phyloP scores from a whole-genome alignment of 129 eudicot genomes.

The Lactuca saligna region DNA sequence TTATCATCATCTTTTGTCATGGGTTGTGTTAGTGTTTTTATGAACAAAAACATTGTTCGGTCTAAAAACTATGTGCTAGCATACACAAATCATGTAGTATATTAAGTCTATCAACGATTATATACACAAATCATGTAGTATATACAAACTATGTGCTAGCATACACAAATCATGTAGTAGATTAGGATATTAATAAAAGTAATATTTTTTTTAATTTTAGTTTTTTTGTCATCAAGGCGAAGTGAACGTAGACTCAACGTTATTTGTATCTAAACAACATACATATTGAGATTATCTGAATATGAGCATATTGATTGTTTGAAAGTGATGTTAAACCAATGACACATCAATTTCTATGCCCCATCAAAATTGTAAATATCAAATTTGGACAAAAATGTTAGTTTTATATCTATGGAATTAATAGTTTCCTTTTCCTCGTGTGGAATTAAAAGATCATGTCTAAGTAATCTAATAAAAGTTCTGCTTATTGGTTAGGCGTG shows the following conservation, averaged over 20 bases:
- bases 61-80: not conserved
- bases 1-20: not conserved
- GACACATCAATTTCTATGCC: conserved; percentile 24
- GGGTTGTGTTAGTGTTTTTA: not conserved
- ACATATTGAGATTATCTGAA: not conserved
- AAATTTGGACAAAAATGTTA: conserved; percentile 19
- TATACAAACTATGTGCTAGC: not conserved
- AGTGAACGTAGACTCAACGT: not conserved
- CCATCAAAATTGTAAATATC: conserved; percentile 13
- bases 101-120: not conserved
- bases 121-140: not conserved
- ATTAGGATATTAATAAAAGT: not conserved
- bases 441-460: not conserved
- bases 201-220: not conserved
- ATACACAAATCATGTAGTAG: not conserved
- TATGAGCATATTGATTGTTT: conserved; percentile 9
- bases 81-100: not conserved
- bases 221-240: not conserved
- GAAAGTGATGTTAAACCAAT: conserved; percentile 29
- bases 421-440: not conserved
- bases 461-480: not conserved
- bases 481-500: too few species aligned
- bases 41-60: not conserved
- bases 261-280: not conserved
- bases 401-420: not conserved